Base-by-base conservation (phyloP, 1,284 basidiomycete species). In the Austropuccinia psidii region DNA sequence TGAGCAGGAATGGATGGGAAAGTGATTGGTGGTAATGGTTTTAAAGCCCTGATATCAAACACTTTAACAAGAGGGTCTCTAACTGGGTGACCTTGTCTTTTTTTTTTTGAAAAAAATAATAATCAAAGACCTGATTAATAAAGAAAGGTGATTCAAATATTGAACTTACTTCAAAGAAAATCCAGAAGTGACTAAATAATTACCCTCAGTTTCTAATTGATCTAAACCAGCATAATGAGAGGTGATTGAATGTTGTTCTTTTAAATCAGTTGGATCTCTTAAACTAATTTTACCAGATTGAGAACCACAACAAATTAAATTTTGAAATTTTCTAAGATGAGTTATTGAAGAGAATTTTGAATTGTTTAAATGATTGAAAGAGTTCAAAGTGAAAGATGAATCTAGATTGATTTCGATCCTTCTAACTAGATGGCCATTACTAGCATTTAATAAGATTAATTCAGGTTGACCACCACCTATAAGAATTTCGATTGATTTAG, bases 21-120 rank as follows among this genome's bases (percentile, higher is more conserved):
- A 0, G 91, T 88, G 41, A 98, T 86, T 0, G 93, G 91, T 0
- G 88, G 87, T 33, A 89, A 85, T 1, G 90, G 84, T 41, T 88
- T 87, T 83, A 97, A 86, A 49, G 85, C 89, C 35, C 95, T 88
- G 31, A 93, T 80, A 80, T 98, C 95, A 79, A 91, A 96, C 11
- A 97, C 85, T 81, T 96, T 95, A 77, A 98, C 90, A 31, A 96
- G 84, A 1, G 93, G 90, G 80, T 98, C 95, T 0, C 91, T 89
- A 64, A 90, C 86, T 0, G 94, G 92, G 55, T 90, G 89, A 24
- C 90, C 89, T 81, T 91, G 91, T 79, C 91, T 93, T 55, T n/a
- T 47, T 9, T 52, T 11, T 15, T 13, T 21, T 15, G 64, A 41
- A 72, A 29, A 41, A 19, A 55, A 49, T 52, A 15, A 37, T 3